Evolutionary conservation across 805 yeast species (phyloP).

Genomic region (Naumovozyma dairenensis): DNA sequence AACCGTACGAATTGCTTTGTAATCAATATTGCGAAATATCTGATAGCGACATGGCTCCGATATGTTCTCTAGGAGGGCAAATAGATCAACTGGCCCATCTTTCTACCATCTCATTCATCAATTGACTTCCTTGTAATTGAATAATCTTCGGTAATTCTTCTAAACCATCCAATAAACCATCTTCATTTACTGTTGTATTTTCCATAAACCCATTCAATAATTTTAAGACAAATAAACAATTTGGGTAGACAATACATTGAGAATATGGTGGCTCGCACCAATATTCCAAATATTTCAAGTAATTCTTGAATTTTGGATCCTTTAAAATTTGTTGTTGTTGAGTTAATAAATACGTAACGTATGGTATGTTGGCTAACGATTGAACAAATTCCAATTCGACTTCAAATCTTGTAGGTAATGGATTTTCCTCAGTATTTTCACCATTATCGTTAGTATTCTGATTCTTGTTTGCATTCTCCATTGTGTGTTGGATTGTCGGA

Average conservation of each 20-base stretch:
- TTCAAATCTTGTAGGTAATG: slow-evolving; percentile 42
- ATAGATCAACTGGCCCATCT: slow-evolving; percentile 42
- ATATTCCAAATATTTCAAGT: slow-evolving; percentile 72
- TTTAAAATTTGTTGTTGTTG: slow-evolving; percentile 57
- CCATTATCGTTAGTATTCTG: no score
- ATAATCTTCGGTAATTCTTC: slow-evolving; percentile 46
- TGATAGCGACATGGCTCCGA: no score
- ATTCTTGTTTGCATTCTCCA: no score
- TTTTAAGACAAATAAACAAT: slow-evolving; percentile 72
- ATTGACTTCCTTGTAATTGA: slow-evolving; percentile 27
- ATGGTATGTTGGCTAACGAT: slow-evolving; percentile 81
- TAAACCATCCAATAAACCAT: slow-evolving; percentile 34
- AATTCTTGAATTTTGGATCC: slow-evolving; percentile 54
- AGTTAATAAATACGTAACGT: slow-evolving; percentile 66
- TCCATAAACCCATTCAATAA: slow-evolving; percentile 34
- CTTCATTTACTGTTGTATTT: slow-evolving; percentile 35
- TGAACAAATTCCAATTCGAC: slow-evolving; percentile 64
- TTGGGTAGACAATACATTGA: slow-evolving; percentile 52
- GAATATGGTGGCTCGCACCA: slow-evolving; percentile 71
- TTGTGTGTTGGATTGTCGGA: no score
- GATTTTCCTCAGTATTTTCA: not conserved
- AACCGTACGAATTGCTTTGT: no score
- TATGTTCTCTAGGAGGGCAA: not conserved
- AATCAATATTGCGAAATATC: no score
- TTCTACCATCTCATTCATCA: slow-evolving; percentile 67